A percentile compares a stretch with the other conserved stretches of the same genome.
phyloP scores from a whole-genome alignment of 495 filamentous ascomycete genomes.

The Glarea lozoyensis region DNA sequence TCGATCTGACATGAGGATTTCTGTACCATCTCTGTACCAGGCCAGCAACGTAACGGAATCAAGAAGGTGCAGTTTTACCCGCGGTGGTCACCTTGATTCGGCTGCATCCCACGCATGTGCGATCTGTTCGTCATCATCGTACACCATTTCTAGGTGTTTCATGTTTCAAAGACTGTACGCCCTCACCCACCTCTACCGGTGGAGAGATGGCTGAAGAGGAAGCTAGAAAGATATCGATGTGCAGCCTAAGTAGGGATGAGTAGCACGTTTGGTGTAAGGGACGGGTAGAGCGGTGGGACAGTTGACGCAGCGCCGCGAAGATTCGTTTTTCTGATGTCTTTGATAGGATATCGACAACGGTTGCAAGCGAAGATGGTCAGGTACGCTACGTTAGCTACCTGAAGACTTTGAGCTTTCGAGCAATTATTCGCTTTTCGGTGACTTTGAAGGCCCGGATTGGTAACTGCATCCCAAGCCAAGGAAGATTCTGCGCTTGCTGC shows the following conservation, averaged over 20 bases:
- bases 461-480: conserved; percentile 11
- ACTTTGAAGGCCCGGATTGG: conserved; percentile 5
- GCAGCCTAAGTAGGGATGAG: no score
- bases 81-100: conserved; percentile 3
- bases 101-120: neutral
- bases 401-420: neutral
- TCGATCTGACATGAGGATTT: neutral
- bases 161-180: conserved; percentile 5
- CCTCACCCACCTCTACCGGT: conserved; percentile 11
- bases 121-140: conserved; percentile 9
- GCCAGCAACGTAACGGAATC: neutral
- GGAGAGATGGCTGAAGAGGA: conserved; percentile 8
- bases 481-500: conserved; percentile 4
- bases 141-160: conserved; percentile 6
- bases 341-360: no score
- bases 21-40: conserved; percentile 1
- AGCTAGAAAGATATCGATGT: no score
- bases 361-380: neutral
- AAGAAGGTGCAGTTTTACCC: conserved; percentile 3
- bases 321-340: no score
- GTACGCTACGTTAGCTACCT: neutral
- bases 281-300: neutral
- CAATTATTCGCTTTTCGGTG: neutral
- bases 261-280: no score
- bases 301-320: neutral